Evolutionary conservation across 805 yeast genomes (phyloP), one percentile per base, ranked within the genome.

Genomic region (Cephaloascus fragrans): DNA sequence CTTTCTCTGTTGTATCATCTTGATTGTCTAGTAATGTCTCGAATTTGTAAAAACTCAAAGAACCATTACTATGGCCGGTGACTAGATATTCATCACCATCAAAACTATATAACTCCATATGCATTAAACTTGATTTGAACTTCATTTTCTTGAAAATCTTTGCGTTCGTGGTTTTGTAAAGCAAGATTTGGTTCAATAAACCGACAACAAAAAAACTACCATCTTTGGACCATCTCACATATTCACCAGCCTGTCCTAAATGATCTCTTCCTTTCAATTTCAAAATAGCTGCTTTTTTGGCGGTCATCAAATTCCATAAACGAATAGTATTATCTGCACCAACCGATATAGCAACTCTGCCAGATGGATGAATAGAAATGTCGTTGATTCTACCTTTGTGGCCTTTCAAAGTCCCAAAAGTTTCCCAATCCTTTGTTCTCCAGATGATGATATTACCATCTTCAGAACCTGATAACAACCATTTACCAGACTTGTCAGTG

Each of bases 381-480:
- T 88, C 97, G 47, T 82, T 83, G 34, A 93, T 74, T 39, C 83
- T 69, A n/a, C 77, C 90, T 34, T 71, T 72, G 60, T 90, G 97
- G 10, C 97, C 97, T 57, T 88, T 88, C 57, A 93, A 66, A 12
- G 80, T 77, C 3, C 93, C 95, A 56, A 86, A 80, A 34, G 78
- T 71, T 55, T 93, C 97, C 98, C 98, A 93, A 61, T 93, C 98
- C 57, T 85, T 87, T 3, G 93, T 83, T 58, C 97, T 71, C 98
- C 98, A 93, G 33, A 93, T 73, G 38, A 87, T 75, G 36, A 93
- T 78, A 43, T 79, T 81, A 18, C 96, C 95, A 56, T 93, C 97
- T 34, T 84, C 95, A 2, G 89, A 83, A 1, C 93, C 95, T 10
- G 94, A 82, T 19, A 93, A 62, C 28, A 93, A 69, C 98, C 98